Conservation (phyloP, 23 red algal species). For the Chondrus crispus region DNA sequence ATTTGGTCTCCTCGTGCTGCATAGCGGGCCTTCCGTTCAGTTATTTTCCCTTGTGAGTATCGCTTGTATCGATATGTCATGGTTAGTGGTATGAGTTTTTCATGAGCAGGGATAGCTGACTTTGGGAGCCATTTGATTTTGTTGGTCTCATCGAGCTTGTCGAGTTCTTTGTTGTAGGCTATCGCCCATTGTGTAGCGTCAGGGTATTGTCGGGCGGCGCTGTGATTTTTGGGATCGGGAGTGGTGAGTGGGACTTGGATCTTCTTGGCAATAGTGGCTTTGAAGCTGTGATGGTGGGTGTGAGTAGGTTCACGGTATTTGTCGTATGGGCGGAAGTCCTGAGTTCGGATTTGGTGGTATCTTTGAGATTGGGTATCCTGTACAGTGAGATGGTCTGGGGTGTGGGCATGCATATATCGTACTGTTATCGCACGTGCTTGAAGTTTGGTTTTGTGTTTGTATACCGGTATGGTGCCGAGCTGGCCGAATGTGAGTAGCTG, state of each 20-base stretch:
- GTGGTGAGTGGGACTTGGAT: background rate
- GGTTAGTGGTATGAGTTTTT: background rate
- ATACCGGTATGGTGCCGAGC: background rate
- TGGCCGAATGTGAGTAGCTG: background rate
- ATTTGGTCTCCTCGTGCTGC: background rate
- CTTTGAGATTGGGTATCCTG: background rate
- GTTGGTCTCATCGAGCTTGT: background rate
- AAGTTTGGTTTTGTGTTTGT: background rate
- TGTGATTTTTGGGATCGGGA: background rate
- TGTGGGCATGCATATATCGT: background rate
- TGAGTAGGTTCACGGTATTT: background rate
- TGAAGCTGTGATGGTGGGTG: too few relatives aligned
- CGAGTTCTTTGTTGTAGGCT: background rate
- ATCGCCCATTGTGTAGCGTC: background rate
- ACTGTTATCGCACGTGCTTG: background rate
- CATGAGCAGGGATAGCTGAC: background rate
- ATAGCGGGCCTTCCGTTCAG: background rate
- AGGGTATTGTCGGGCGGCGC: background rate
- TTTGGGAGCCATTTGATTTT: background rate
- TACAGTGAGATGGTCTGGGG: background rate
- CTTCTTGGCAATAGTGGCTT: background rate
- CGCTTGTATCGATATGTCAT: background rate
- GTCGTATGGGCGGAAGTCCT: constrained; percentile 31
- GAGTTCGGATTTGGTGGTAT: constrained; percentile 2
- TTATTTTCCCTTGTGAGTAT: background rate